Evolutionary conservation across 257 asterid species (phyloP).

Genomic region (Capsicum rhomboideum): DNA sequence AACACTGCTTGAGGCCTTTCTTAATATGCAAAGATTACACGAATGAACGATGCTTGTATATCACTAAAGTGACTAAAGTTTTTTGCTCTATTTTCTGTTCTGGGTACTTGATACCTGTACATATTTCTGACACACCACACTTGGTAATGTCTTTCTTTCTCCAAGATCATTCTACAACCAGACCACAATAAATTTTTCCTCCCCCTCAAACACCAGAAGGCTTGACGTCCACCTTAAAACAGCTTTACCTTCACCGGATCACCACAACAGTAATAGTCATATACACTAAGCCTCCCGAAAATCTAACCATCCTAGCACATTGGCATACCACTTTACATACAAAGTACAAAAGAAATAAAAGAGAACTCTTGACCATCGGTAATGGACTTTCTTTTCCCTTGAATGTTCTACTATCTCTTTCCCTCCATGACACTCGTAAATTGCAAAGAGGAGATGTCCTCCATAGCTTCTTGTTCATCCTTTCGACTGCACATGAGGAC

Average conservation of each 20-base stretch:
- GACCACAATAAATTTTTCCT: not conserved
- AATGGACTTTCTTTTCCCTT: not conserved
- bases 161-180: not conserved
- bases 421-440: not conserved
- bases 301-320: not conserved
- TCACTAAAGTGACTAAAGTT: not conserved
- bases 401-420: not conserved
- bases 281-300: not conserved
- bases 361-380: not conserved
- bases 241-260: not conserved
- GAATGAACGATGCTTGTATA: too few species aligned
- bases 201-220: not conserved
- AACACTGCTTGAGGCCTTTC: too few species aligned
- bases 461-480: too few species aligned
- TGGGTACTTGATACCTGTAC: not conserved
- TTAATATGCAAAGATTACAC: too few species aligned
- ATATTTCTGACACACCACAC: not conserved
- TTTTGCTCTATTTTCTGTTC: not conserved
- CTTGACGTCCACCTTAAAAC: not conserved
- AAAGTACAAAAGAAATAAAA: not conserved
- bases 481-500: too few species aligned
- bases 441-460: not conserved
- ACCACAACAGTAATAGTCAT: not conserved
- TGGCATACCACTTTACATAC: not conserved
- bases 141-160: not conserved